A percentile compares a stretch with the other conserved stretches of the same genome.
These are phyloP conservation scores for Elsinoe perseae DNA, from an alignment of 2,329 filamentous ascomycete genomes.

Conservation along the genomic window DNA sequence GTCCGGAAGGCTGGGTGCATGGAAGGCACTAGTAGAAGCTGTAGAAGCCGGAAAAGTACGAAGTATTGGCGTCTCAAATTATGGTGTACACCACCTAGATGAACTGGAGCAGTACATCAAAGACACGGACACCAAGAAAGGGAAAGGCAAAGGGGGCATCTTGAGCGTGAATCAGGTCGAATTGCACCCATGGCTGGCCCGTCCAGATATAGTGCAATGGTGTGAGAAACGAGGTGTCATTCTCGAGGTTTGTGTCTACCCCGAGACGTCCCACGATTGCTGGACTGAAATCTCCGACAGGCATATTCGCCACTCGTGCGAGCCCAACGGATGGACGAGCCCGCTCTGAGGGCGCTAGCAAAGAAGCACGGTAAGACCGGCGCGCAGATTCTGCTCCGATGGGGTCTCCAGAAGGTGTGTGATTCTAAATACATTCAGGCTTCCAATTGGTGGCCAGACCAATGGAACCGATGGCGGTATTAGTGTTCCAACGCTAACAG, in stretches of 20 bases:
- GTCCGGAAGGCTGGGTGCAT: constrained; percentile 43
- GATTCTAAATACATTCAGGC: not conserved
- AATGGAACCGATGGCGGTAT: not conserved
- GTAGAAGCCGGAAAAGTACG: constrained; percentile 45
- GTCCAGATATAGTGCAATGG: constrained; percentile 75
- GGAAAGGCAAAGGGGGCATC: constrained; percentile 56
- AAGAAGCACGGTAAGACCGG: constrained; percentile 52
- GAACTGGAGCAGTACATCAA: constrained; percentile 48
- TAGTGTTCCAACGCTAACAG: constrained; percentile 4
- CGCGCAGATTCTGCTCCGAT: constrained; percentile 52
- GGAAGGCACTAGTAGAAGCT: constrained; percentile 48
- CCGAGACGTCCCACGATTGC: not conserved
- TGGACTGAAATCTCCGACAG: constrained; percentile 16
- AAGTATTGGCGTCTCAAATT: constrained; percentile 49
- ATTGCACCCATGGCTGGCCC: constrained; percentile 77
- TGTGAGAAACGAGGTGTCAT: constrained; percentile 49
- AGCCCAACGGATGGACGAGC: constrained; percentile 45
- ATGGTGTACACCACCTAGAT: constrained; percentile 48
- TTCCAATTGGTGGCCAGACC: not conserved
- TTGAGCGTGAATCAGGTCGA: constrained; percentile 84
- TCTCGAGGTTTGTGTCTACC: constrained; percentile 29
- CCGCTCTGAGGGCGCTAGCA: constrained; percentile 42
- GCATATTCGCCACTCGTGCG: constrained; percentile 43
- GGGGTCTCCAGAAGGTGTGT: constrained; percentile 52
- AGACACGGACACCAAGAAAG: constrained; percentile 57